Conservation (phyloP, 768 basidiomycete species). For the Calocera cornea region DNA sequence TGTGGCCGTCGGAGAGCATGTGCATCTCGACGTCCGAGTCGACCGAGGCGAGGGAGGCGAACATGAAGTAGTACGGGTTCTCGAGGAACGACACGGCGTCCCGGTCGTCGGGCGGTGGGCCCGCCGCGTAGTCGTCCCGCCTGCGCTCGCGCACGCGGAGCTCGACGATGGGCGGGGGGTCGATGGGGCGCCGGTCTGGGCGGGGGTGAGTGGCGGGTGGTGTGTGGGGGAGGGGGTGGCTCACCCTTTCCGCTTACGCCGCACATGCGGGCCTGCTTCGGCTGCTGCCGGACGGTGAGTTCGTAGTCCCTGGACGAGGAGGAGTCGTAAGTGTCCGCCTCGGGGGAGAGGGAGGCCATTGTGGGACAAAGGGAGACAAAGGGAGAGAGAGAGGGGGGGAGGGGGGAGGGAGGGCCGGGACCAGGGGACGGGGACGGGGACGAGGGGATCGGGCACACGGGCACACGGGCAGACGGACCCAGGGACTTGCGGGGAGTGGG, state of each 20-base stretch:
- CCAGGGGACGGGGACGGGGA: no score
- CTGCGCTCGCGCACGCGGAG: conserved; percentile 63
- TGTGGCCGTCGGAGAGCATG: conserved; percentile 83
- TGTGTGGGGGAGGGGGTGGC: conserved; percentile 5
- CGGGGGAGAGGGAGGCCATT: background rate
- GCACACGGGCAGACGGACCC: no score
- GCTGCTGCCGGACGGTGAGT: conserved; percentile 76
- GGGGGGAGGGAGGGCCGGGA: background rate
- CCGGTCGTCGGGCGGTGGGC: conserved; percentile 3
- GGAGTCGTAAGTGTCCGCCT: background rate
- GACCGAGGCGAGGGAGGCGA: conserved; percentile 75
- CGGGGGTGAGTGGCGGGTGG: conserved; percentile 10
- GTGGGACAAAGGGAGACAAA: background rate
- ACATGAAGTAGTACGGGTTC: conserved; percentile 95
- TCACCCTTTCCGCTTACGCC: conserved; percentile 69
- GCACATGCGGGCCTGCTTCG: conserved; percentile 71
- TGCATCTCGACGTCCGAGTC: conserved; percentile 83
- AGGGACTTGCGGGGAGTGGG: no score
- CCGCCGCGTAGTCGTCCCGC: conserved; percentile 3
- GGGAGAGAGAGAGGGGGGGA: background rate
- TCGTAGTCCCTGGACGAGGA: conserved; percentile 55
- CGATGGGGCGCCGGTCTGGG: conserved; percentile 93
- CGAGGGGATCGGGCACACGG: no score
- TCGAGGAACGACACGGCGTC: conserved; percentile 56
- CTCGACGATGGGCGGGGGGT: conserved; percentile 94